Percentiles rank a stretch among this genome's conserved stretches.
Evolutionary conservation across 2,329 filamentous ascomycete species (phyloP).

Genomic region (Trichothecium sympodiale): DNA sequence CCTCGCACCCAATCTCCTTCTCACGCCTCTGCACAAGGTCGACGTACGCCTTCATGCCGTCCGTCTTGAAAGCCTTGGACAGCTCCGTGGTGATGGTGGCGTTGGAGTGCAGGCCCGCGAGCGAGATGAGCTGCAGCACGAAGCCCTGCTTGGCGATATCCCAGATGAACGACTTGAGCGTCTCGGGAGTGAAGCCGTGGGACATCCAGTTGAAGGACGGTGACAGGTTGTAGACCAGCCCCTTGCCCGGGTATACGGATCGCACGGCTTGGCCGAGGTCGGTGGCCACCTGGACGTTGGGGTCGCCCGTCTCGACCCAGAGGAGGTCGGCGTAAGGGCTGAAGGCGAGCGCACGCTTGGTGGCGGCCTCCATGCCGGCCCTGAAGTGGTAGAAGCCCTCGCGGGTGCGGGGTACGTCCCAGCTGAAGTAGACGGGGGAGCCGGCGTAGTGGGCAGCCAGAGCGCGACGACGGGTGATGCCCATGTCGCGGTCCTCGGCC

Average conservation of each 20-base stretch:
- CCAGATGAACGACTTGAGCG: constrained; percentile 89
- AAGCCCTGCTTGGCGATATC: constrained; percentile 85
- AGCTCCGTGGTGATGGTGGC: constrained; percentile 61
- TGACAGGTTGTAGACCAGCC: constrained; percentile 89
- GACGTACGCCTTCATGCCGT: constrained; percentile 98
- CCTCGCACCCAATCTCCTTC: constrained; percentile 83
- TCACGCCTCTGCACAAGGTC: constrained; percentile 80
- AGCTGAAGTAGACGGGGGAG: constrained; percentile 68
- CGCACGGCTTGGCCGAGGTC: constrained; percentile 70
- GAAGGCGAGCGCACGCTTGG: constrained; percentile 86
- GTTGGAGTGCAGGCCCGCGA: constrained; percentile 56
- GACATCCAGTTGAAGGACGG: constrained; percentile 99
- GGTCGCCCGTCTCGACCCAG: constrained; percentile 94
- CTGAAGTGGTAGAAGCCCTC: constrained; percentile 91
- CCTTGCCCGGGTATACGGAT: constrained; percentile 61
- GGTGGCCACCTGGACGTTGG: constrained; percentile 65
- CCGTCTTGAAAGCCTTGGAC: constrained; percentile 69
- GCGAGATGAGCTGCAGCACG: constrained; percentile 55
- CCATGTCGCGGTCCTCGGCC: constrained; percentile 56
- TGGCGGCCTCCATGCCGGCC: constrained; percentile 74
- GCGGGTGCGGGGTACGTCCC: constrained; percentile 84
- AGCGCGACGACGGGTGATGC: constrained; percentile 64
- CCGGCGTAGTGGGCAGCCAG: constrained; percentile 57
- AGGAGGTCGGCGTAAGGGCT: constrained; percentile 88
- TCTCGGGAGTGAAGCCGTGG: constrained; percentile 77